Percentiles rank a stretch among this genome's conserved stretches.
Conservation (phyloP, 1,284 basidiomycete species). For the Fistulinella cinereoalba region DNA sequence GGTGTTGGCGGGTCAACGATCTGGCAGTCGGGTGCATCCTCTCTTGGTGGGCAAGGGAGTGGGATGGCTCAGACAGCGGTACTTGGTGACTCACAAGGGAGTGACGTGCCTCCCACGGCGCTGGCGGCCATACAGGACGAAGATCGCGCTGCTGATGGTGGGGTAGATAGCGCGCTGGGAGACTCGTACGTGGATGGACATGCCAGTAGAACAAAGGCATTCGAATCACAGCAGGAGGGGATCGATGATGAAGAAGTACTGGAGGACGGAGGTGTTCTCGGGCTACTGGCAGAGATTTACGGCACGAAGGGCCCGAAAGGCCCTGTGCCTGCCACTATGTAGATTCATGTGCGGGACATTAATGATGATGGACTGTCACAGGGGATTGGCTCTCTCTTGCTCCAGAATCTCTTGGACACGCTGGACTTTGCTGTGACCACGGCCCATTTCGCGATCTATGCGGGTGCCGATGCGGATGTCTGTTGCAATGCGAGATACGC, state of each 20-base stretch:
- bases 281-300: constrained; percentile 76
- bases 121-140: constrained; percentile 39
- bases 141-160: constrained; percentile 50
- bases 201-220: constrained; percentile 40
- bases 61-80: constrained; percentile 65
- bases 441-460: constrained; percentile 61
- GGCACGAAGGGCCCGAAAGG: constrained; percentile 52
- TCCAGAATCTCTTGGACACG: constrained; percentile 76
- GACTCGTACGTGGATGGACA: constrained; percentile 68
- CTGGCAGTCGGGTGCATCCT: constrained; percentile 30
- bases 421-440: constrained; percentile 68
- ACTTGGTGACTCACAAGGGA: constrained; percentile 70
- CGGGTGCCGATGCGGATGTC: constrained; percentile 93
- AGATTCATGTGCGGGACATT: constrained; percentile 10
- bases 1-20: constrained; percentile 18
- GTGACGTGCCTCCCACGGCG: constrained; percentile 22
- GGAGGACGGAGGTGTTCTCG: constrained; percentile 69
- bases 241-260: constrained; percentile 57
- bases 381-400: constrained; percentile 32
- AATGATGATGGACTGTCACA: not conserved
- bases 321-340: constrained; percentile 49
- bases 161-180: constrained; percentile 57
- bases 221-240: constrained; percentile 42
- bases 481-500: constrained; percentile 73
- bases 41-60: constrained; percentile 22